These are phyloP conservation scores for Vigna nakashimae DNA, from an alignment of 306 rosid genomes.

Conservation along the genomic window DNA sequence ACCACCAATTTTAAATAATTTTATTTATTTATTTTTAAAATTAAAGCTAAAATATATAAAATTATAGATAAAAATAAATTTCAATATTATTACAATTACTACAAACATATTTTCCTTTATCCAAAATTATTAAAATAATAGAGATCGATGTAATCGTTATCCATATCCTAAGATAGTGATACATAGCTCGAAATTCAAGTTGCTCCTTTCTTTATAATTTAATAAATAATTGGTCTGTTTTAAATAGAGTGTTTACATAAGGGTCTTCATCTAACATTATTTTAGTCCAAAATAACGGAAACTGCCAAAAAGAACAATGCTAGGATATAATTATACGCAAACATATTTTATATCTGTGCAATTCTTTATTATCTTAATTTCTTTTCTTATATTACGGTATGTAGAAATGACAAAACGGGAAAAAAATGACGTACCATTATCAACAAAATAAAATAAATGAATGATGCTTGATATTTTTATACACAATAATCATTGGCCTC, in stretches of 20 bases:
- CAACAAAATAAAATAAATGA: not conserved
- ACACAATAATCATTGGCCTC: not conserved
- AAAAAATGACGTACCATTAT: not conserved
- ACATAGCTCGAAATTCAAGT: not conserved
- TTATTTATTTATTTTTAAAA: too few relatives aligned
- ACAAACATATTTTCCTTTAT: too few relatives aligned
- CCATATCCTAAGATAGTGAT: not conserved
- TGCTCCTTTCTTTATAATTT: not conserved
- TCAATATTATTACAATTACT: too few relatives aligned
- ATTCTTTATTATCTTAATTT: not conserved
- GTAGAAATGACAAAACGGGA: not conserved
- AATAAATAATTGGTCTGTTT: not conserved
- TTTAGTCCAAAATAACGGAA: not conserved
- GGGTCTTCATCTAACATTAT: not conserved
- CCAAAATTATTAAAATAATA: not conserved
- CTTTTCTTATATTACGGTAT: not conserved
- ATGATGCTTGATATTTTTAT: not conserved
- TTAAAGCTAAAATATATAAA: too few relatives aligned
- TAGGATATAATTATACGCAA: not conserved
- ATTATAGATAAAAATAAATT: too few relatives aligned
- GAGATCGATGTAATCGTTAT: not conserved
- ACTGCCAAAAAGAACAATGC: not conserved
- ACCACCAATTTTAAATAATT: too few relatives aligned
- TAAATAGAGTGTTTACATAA: not conserved
- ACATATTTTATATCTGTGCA: not conserved